Conservation (phyloP, 1,139 yeast species). For the Yamadazyma epiphylla region DNA sequence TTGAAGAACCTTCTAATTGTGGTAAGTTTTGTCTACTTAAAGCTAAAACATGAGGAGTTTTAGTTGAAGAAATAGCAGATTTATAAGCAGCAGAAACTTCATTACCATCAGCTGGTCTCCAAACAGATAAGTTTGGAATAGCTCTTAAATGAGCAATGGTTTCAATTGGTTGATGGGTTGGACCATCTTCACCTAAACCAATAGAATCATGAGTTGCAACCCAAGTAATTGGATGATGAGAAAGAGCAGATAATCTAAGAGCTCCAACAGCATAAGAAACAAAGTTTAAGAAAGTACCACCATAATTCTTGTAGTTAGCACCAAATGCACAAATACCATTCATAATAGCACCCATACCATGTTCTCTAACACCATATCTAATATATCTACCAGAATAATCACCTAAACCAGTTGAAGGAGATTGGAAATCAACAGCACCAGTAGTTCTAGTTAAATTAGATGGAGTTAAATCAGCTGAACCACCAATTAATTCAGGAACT, state of each 20-base stretch:
- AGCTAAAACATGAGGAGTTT: constrained; percentile 88
- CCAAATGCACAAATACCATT: constrained; percentile 98
- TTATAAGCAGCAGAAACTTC: constrained; percentile 97
- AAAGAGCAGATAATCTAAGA: constrained; percentile 88
- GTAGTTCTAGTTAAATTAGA: constrained; percentile 93
- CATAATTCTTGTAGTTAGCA: constrained; percentile 87
- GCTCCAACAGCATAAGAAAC: constrained; percentile 99
- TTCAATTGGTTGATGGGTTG: constrained; percentile 99
- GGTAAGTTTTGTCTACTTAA: constrained; percentile 97
- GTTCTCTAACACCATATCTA: constrained; percentile 99
- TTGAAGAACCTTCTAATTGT: constrained; percentile 87
- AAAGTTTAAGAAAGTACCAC: constrained; percentile 98
- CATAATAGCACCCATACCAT: constrained; percentile 99
- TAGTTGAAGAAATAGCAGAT: constrained; percentile 64
- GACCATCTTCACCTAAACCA: constrained; percentile 99
- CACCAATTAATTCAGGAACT: constrained; percentile 92
- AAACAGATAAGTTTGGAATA: constrained; percentile 86
- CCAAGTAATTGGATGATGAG: constrained; percentile 93
- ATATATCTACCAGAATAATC: constrained; percentile 89
- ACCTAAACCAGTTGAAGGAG: constrained; percentile 78
- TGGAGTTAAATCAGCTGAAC: constrained; percentile 98
- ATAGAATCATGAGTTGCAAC: constrained; percentile 99
- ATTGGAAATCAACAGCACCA: constrained; percentile 90
- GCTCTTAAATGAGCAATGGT: constrained; percentile 98
- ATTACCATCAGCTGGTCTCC: constrained; percentile 99